Evolutionary conservation across 495 filamentous ascomycete genomes (phyloP).

Genomic region (Penicillium cinerascens): DNA sequence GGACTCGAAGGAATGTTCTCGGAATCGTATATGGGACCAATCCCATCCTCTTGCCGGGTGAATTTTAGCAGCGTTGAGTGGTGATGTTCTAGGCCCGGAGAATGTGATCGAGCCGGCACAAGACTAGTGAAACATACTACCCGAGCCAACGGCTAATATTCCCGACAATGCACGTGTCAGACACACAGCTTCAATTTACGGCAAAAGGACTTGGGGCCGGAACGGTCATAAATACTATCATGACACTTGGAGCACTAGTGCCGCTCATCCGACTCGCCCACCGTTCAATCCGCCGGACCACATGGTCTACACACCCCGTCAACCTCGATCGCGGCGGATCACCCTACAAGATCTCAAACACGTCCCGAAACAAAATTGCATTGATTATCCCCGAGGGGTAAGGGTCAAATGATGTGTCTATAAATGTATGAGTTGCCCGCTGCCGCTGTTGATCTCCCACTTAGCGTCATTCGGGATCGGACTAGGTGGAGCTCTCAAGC

Average conservation of each 20-base stretch:
- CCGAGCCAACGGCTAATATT: not conserved
- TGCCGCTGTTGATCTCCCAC: not conserved
- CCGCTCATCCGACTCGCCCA: not conserved
- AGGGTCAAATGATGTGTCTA: not conserved
- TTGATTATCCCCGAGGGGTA: not conserved
- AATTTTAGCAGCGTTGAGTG: not conserved
- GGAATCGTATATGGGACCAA: too few species aligned
- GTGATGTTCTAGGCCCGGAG: not conserved
- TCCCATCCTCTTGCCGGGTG: too few species aligned
- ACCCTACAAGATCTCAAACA: not conserved
- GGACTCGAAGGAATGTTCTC: too few species aligned
- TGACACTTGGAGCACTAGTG: not conserved
- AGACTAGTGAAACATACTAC: conserved; percentile 4
- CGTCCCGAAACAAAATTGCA: not conserved
- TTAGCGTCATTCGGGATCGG: conserved; percentile 1
- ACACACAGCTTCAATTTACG: not conserved
- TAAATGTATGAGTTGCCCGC: not conserved
- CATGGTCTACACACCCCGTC: not conserved
- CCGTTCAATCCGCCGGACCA: not conserved
- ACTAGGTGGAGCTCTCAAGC: conserved; percentile 5
- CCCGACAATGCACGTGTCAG: not conserved
- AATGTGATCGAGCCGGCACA: not conserved
- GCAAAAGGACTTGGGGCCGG: not conserved
- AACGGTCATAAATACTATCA: not conserved
- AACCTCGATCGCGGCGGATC: not conserved